A percentile compares a stretch with the other conserved stretches of the same genome.
These are phyloP conservation scores for Mrakia gelida DNA, from an alignment of 768 basidiomycete genomes.

Conservation along the genomic window DNA sequence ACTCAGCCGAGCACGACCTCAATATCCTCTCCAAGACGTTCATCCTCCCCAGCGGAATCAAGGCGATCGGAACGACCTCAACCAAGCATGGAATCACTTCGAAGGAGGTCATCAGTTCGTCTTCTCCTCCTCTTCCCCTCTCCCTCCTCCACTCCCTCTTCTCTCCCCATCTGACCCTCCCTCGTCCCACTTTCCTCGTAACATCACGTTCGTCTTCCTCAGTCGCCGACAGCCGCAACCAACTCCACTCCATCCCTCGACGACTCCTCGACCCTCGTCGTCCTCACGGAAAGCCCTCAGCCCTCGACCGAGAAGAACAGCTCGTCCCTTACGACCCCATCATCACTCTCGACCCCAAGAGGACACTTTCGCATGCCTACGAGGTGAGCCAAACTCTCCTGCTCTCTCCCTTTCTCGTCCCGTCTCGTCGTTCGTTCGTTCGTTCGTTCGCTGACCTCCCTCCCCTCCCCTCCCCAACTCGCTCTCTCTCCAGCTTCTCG, in stretches of 20 bases:
- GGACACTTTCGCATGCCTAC: conserved; percentile 57
- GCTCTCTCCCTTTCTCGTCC: neutral
- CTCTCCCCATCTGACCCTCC: neutral
- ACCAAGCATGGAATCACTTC: conserved; percentile 84
- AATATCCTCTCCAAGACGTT: conserved; percentile 65
- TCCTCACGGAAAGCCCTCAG: conserved; percentile 68
- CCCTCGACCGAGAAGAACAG: conserved; percentile 76
- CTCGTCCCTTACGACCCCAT: conserved; percentile 79
- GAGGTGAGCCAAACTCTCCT: conserved; percentile 46
- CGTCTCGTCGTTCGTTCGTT: neutral
- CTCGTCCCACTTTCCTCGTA: neutral
- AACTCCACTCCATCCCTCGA: conserved; percentile 69
- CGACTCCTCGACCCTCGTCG: conserved; percentile 76
- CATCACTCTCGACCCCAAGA: conserved; percentile 62
- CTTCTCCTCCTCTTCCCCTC: neutral
- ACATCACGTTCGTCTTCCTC: neutral
- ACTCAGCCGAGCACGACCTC: conserved; percentile 54
- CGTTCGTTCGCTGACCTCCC: neutral
- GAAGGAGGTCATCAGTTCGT: conserved; percentile 78
- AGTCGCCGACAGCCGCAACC: conserved; percentile 74
- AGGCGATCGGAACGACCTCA: conserved; percentile 65
- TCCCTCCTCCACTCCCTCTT: neutral
- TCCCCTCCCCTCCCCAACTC: neutral
- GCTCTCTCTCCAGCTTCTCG: conserved; percentile 55
- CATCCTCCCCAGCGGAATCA: conserved; percentile 64